Evolutionary conservation across 2,329 filamentous ascomycete genomes (phyloP).

Genomic region (Aschersonia sp.): DNA sequence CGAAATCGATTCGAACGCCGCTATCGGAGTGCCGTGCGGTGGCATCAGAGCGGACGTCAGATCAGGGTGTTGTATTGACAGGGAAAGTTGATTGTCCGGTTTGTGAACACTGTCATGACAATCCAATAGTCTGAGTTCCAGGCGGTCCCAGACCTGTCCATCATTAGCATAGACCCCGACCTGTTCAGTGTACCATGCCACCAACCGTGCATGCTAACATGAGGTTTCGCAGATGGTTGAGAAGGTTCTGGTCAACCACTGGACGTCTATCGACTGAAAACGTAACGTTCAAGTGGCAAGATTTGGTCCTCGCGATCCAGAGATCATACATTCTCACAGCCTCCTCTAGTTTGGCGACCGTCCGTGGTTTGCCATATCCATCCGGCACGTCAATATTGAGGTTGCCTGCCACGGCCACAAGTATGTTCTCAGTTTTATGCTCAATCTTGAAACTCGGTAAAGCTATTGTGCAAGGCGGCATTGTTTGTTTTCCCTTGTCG

Average conservation of each 20-base stretch:
- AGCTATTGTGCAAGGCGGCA: constrained; percentile 7
- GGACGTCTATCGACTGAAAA: constrained; percentile 9
- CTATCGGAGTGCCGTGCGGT: constrained; percentile 11
- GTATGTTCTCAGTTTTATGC: constrained; percentile 9
- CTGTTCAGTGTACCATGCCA: background rate
- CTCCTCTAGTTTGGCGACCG: constrained; percentile 10
- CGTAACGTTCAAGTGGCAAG: constrained; percentile 15
- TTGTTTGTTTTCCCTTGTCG: background rate
- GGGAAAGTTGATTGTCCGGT: constrained; percentile 10
- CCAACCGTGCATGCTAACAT: constrained; percentile 15
- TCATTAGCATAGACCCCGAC: background rate
- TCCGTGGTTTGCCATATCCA: constrained; percentile 3
- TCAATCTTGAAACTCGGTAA: constrained; percentile 12
- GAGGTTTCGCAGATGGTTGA: constrained; percentile 6
- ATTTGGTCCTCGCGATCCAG: constrained; percentile 17
- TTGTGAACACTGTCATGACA: constrained; percentile 2
- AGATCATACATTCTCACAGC: constrained; percentile 10
- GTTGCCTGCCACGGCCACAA: constrained; percentile 11
- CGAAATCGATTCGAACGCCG: constrained; percentile 12
- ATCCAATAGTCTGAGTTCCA: constrained; percentile 14
- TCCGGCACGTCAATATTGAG: constrained; percentile 13
- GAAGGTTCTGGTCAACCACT: constrained; percentile 3
- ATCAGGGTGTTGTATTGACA: constrained; percentile 22
- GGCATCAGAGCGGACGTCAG: constrained; percentile 15
- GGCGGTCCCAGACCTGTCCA: constrained; percentile 12